Evolutionary conservation across 106 monocot species (phyloP).

Genomic region (Dendrobium catenatum): DNA sequence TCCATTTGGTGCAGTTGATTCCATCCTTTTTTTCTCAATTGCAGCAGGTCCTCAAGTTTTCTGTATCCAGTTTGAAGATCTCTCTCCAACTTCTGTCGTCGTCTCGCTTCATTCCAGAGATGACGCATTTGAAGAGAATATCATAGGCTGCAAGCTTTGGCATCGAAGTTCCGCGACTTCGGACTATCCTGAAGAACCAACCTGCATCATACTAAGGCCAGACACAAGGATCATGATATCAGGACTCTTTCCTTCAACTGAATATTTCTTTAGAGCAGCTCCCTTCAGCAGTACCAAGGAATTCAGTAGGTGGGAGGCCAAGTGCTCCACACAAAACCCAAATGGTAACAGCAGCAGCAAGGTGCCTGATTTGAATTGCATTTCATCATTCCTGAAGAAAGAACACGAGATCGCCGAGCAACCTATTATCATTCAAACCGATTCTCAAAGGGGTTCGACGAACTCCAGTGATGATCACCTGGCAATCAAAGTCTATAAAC

Average conservation of each 20-base stretch:
- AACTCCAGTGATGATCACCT: conserved; percentile 49
- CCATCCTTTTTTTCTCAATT: background rate
- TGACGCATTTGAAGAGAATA: conserved; percentile 31
- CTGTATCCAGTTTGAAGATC: conserved; percentile 42
- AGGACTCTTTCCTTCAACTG: conserved; percentile 50
- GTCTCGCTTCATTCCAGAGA: conserved; percentile 35
- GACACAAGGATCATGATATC: conserved; percentile 45
- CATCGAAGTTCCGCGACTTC: conserved; percentile 24
- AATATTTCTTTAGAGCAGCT: conserved; percentile 53
- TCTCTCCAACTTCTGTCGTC: conserved; percentile 37
- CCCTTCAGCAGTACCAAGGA: conserved; percentile 50
- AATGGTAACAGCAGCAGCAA: conserved; percentile 17
- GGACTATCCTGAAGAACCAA: conserved; percentile 41
- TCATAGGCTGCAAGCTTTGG: conserved; percentile 59
- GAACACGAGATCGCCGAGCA: conserved; percentile 17
- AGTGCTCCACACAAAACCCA: conserved; percentile 33
- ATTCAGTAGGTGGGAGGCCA: conserved; percentile 41
- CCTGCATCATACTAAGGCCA: conserved; percentile 33
- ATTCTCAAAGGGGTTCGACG: conserved; percentile 68
- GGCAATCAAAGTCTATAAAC: conserved; percentile 11
- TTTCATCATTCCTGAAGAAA: conserved; percentile 9
- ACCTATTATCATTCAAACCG: conserved; percentile 25
- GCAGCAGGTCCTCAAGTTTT: conserved; percentile 26
- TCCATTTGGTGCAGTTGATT: background rate
- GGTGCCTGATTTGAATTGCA: conserved; percentile 20